Percentiles rank a stretch among this genome's conserved stretches.
phyloP scores from a whole-genome alignment of 495 filamentous ascomycete species.

The Podospora australis region DNA sequence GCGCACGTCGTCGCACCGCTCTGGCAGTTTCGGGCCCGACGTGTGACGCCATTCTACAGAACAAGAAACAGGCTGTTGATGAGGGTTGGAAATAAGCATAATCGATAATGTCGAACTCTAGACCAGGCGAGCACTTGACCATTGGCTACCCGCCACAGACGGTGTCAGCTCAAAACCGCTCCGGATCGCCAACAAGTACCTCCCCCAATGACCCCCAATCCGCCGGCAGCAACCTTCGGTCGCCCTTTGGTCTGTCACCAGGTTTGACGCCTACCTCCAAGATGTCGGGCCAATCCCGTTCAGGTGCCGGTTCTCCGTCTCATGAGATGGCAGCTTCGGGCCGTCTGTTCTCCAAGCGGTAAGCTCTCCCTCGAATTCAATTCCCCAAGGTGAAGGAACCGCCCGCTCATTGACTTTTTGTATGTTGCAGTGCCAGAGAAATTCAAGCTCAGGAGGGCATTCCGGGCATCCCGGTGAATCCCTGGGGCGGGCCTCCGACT shows the following conservation, averaged over 20 bases:
- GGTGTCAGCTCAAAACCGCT: conserved; percentile 58
- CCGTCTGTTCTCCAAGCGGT: conserved; percentile 87
- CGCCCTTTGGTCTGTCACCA: conserved; percentile 66
- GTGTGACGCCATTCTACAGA: conserved; percentile 7
- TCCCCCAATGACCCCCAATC: conserved; percentile 77
- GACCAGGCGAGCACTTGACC: conserved; percentile 66
- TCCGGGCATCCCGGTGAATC: conserved; percentile 60
- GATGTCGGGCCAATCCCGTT: conserved; percentile 67
- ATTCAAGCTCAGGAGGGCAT: conserved; percentile 94
- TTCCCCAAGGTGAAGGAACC: conserved; percentile 9
- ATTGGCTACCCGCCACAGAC: conserved; percentile 62
- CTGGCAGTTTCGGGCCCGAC: conserved; percentile 7
- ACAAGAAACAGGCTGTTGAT: conserved; percentile 24
- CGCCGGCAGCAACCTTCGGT: conserved; percentile 58
- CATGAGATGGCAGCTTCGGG: conserved; percentile 71
- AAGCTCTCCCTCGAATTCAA: conserved; percentile 28
- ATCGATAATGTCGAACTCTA: conserved; percentile 92
- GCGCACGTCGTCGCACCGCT: conserved; percentile 2
- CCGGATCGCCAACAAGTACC: conserved; percentile 79
- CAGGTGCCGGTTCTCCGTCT: conserved; percentile 94
- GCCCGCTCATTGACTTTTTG: conserved; percentile 20
- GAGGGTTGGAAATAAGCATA: conserved; percentile 48
- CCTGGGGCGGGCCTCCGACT: conserved; percentile 87
- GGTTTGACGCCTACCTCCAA: conserved; percentile 57
- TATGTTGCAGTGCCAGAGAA: conserved; percentile 66